A percentile compares a stretch with the other conserved stretches of the same genome.
These are phyloP conservation scores for Phytophthora rubi DNA, from an alignment of 352 stramenopile genomes.

Conservation along the genomic window DNA sequence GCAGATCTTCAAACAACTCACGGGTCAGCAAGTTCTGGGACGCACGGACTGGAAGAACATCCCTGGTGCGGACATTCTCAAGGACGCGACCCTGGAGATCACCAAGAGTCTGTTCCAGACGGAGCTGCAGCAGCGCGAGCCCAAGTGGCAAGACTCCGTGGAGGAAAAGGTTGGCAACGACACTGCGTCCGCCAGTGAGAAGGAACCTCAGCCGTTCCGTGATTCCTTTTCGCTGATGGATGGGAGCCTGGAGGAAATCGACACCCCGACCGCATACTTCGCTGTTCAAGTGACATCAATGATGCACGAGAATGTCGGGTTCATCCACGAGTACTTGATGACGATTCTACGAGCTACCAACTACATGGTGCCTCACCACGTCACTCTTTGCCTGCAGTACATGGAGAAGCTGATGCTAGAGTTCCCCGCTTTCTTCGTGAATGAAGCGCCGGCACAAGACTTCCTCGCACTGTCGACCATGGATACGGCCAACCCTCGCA, in stretches of 20 bases:
- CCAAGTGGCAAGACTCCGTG: conserved; percentile 35
- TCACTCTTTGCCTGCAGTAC: conserved; percentile 73
- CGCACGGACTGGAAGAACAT: conserved; percentile 73
- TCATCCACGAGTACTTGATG: conserved; percentile 71
- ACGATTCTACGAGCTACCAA: conserved; percentile 68
- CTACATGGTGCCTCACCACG: conserved; percentile 72
- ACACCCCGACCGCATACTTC: conserved; percentile 51
- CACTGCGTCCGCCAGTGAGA: conserved; percentile 30
- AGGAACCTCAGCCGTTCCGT: conserved; percentile 35
- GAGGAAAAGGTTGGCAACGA: conserved; percentile 36
- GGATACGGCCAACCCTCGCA: conserved; percentile 24
- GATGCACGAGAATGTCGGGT: conserved; percentile 51
- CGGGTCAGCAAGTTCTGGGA: conserved; percentile 42
- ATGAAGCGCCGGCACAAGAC: conserved; percentile 31
- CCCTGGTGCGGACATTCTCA: conserved; percentile 55
- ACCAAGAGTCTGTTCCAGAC: conserved; percentile 47
- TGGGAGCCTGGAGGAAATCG: conserved; percentile 31
- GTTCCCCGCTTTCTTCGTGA: conserved; percentile 70
- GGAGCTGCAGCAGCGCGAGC: conserved; percentile 53
- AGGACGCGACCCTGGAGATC: conserved; percentile 49
- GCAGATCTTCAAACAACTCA: conserved; percentile 66
- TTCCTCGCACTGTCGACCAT: conserved; percentile 30
- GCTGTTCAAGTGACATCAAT: conserved; percentile 61
- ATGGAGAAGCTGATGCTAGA: conserved; percentile 60
- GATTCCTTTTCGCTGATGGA: conserved; percentile 53